A percentile compares a stretch with the other conserved stretches of the same genome.
These are phyloP conservation scores for Blastobotrys ciferrii DNA, from an alignment of 1,139 yeast species.

Conservation along the genomic window DNA sequence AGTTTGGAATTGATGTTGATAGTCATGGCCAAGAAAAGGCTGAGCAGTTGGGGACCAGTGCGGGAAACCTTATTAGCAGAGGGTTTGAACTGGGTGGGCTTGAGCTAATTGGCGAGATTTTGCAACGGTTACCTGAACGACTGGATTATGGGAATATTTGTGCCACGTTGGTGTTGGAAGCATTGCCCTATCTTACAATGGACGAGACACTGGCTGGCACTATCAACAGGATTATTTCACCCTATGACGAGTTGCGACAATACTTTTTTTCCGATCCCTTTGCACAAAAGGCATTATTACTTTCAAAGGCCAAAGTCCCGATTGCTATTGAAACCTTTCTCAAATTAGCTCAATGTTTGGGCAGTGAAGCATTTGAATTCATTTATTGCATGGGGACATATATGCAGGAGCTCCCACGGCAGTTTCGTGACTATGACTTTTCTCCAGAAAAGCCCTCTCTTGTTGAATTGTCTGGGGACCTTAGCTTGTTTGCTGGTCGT, in stretches of 20 bases:
- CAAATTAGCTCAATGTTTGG: conserved; percentile 53
- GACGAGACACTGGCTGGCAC: conserved; percentile 54
- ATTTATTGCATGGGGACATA: conserved; percentile 59
- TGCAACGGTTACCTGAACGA: conserved; percentile 42
- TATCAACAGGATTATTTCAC: conserved; percentile 49
- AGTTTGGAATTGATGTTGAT: conserved; percentile 12
- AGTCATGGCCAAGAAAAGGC: conserved; percentile 14
- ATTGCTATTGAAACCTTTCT: conserved; percentile 62
- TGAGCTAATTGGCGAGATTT: conserved; percentile 42
- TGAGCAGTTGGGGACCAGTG: conserved; percentile 21
- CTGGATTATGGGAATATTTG: conserved; percentile 57
- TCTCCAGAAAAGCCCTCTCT: conserved; percentile 37
- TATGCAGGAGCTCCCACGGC: conserved; percentile 44
- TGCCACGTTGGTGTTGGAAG: conserved; percentile 56
- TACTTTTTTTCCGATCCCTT: conserved; percentile 56
- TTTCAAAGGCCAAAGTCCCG: conserved; percentile 76
- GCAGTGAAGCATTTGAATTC: conserved; percentile 63
- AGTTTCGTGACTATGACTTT: conserved; percentile 36
- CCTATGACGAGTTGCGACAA: conserved; percentile 58
- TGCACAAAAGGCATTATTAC: conserved; percentile 53
- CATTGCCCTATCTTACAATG: conserved; percentile 62
- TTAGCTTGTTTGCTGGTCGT: conserved; percentile 44
- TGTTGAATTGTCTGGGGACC: conserved; percentile 41
- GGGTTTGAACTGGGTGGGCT: conserved; percentile 48
- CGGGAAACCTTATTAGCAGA: conserved; percentile 36